These are phyloP conservation scores for Tillandsia fasciculata DNA, from an alignment of 176 grass and related monocot species.

Conservation along the genomic window DNA sequence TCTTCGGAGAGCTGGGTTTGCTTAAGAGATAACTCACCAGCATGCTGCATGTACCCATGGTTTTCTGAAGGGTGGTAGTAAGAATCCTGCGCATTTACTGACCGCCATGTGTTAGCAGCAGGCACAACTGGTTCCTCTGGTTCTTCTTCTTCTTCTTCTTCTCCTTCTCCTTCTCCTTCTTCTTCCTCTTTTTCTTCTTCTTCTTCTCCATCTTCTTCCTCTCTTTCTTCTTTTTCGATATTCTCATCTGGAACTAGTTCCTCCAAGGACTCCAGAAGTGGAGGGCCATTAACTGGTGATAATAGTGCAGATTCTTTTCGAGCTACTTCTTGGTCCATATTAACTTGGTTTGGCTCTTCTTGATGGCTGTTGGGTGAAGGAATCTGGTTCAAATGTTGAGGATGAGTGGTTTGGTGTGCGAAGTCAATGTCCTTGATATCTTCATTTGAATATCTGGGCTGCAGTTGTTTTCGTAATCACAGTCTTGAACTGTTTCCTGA, in stretches of 20 bases:
- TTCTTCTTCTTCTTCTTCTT: constrained; percentile 10
- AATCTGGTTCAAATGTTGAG: constrained; percentile 4
- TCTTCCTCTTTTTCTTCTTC: no score
- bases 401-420: neutral
- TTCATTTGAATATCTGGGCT: constrained; percentile 11
- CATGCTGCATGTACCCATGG: constrained; percentile 8
- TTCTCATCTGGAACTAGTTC: constrained; percentile 8
- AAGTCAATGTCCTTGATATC: constrained; percentile 10
- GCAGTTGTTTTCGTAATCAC: constrained; percentile 17
- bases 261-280: constrained; percentile 17
- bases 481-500: constrained; percentile 16
- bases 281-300: constrained; percentile 8
- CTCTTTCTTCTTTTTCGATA: neutral
- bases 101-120: constrained; percentile 25
- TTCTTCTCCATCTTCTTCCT: no score
- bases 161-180: no score
- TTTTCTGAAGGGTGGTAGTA: constrained; percentile 23
- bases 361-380: constrained; percentile 18
- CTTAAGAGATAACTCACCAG: constrained; percentile 21
- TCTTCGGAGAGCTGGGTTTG: constrained; percentile 23
- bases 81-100: constrained; percentile 18
- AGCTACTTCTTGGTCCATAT: constrained; percentile 8
- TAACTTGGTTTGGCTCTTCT: constrained; percentile 14
- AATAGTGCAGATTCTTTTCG: constrained; percentile 2
- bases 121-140: constrained; percentile 14